Conservation (phyloP, 2,329 filamentous ascomycete species). For the Verticillium zaregamsianum region DNA sequence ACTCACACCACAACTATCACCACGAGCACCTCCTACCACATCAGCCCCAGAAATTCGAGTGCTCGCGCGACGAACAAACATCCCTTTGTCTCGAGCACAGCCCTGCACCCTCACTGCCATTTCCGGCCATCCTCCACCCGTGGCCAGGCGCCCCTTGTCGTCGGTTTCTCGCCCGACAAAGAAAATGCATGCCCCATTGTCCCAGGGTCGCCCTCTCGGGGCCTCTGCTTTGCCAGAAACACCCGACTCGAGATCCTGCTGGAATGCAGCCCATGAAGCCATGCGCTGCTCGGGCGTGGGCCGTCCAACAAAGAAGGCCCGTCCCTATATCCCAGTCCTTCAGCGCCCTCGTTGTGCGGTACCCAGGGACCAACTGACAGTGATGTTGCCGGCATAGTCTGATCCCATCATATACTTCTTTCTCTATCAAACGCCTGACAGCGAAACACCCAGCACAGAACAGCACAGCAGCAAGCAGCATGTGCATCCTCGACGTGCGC, state of each 20-base stretch:
- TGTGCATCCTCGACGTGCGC: constrained; percentile 1
- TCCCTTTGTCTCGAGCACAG: neutral
- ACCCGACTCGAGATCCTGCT: neutral
- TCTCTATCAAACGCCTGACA: too few species aligned
- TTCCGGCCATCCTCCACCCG: neutral
- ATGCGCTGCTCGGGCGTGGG: neutral
- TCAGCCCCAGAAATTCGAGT: too few species aligned
- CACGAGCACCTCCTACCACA: too few species aligned
- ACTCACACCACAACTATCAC: too few species aligned
- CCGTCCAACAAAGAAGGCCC: neutral
- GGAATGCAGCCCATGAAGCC: neutral
- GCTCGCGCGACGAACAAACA: too few species aligned
- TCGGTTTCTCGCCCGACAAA: neutral
- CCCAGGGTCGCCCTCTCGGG: neutral
- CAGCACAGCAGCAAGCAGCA: neutral
- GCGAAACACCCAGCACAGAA: neutral
- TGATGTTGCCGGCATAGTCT: too few species aligned
- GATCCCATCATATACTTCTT: too few species aligned
- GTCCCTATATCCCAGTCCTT: neutral
- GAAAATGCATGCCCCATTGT: neutral
- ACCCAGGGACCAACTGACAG: too few species aligned
- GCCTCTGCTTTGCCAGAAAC: neutral
- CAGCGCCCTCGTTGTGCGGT: too few species aligned
- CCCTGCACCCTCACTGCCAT: neutral
- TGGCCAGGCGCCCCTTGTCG: neutral